Percentiles rank a stretch among this genome's conserved stretches.
These are phyloP conservation scores for Ogataea ganodermae DNA, from an alignment of 805 yeast species.

Conservation along the genomic window DNA sequence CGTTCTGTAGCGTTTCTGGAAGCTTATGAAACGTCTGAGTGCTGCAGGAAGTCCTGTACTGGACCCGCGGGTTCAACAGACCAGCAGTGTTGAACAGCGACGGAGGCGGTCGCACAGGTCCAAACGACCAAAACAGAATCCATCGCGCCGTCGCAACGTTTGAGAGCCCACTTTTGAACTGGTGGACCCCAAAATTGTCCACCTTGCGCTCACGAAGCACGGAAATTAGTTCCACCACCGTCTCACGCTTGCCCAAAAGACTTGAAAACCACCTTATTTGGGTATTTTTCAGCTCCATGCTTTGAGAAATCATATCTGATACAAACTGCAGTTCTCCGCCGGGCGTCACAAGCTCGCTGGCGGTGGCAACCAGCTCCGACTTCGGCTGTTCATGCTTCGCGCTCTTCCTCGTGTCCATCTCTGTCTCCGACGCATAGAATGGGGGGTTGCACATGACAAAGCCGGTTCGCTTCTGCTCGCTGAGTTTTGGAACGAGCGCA, in stretches of 20 bases:
- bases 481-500: not conserved
- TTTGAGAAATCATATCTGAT: conserved; percentile 36
- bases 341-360: conserved; percentile 40
- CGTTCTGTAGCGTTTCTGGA: not conserved
- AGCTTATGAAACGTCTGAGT: not conserved
- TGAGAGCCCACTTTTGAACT: conserved; percentile 29
- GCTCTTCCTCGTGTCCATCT: conserved; percentile 28
- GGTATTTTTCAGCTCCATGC: conserved; percentile 17
- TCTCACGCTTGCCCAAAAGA: conserved; percentile 25
- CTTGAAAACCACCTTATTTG: conserved; percentile 43
- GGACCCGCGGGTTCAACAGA: conserved; percentile 7
- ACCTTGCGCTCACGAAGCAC: conserved; percentile 7
- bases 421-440: conserved; percentile 42
- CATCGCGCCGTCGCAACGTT: conserved; percentile 35
- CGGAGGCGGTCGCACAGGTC: conserved; percentile 16
- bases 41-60: conserved; percentile 2
- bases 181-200: conserved; percentile 35
- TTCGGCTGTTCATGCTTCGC: conserved; percentile 26
- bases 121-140: conserved; percentile 42
- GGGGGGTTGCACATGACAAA: conserved; percentile 58
- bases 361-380: conserved; percentile 34
- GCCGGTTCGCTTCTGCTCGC: conserved; percentile 11
- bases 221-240: conserved; percentile 18
- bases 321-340: conserved; percentile 52
- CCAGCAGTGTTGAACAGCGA: conserved; percentile 12